A percentile compares a stretch with the other conserved stretches of the same genome.
Evolutionary conservation across 164 flowering plant genomes (phyloP).

Genomic region (Vitis riparia): DNA sequence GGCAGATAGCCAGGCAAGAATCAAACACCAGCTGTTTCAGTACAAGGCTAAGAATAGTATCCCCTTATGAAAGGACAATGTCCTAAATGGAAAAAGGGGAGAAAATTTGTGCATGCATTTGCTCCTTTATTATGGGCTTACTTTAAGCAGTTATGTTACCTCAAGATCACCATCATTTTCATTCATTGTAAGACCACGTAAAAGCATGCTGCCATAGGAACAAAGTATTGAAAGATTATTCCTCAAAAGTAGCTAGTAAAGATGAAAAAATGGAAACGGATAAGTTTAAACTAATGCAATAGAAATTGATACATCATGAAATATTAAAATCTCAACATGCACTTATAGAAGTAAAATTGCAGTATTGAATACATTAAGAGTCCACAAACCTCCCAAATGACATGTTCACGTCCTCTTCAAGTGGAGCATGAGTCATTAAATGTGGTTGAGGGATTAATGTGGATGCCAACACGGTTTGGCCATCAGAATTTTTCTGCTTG

Average conservation of each 20-base stretch:
- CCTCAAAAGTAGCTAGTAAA: not conserved
- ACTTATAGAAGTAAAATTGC: not conserved
- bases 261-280: not conserved
- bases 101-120: no score
- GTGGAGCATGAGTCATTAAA: conserved; percentile 41
- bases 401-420: conserved; percentile 75
- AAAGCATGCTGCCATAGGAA: conserved; percentile 71
- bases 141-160: conserved; percentile 42
- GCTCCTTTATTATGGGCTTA: not conserved
- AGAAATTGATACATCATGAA: not conserved
- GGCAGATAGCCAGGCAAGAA: not conserved
- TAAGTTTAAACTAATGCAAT: not conserved
- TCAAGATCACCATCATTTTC: conserved; percentile 87
- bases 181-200: conserved; percentile 69
- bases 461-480: conserved; percentile 77
- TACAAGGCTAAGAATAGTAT: conserved; percentile 1
- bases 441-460: conserved; percentile 73
- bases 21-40: not conserved
- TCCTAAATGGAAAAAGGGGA: no score
- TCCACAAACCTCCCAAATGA: conserved; percentile 87
- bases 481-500: conserved; percentile 73
- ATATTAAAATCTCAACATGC: not conserved
- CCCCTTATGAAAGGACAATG: not conserved
- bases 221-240: not conserved
- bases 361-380: conserved; percentile 1